Base-by-base conservation (phyloP, 805 yeast genomes). In the Ogataea chonburiensis region DNA sequence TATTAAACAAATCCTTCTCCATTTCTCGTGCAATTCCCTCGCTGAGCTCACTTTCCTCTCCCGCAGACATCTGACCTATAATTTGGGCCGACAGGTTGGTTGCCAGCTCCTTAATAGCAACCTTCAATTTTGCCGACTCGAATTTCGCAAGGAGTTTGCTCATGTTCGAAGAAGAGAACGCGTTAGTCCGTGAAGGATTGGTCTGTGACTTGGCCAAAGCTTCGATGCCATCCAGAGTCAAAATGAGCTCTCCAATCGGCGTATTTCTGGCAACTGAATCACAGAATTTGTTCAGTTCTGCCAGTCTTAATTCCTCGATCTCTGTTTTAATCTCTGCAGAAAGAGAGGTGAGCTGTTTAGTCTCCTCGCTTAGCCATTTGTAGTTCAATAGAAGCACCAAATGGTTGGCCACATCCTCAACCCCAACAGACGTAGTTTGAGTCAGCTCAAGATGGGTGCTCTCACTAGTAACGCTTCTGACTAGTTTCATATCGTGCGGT, bases 231-330 rank as follows among this genome's bases (percentile, higher is more conserved):
- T 70, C 69, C 2, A 87, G 73, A 55, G 85, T 81, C 17, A 75
- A 77, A 11, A 76, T 63, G 32, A 88, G 50, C 50, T 81, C 82
- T 0, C 93, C 91, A 50, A 87, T 68, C 16, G 45, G 77, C 68
- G 29, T 79, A 68, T 37, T 64, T 59, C 26, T 42, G 1, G 78
- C 54, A 11, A 80, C 58, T n/a, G 49, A 50, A n/a, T 54, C 56
- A 9, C 78, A 68, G 55, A 77, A 81, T 1, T 43, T 38, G n/a
- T 49, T 49, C 35, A 64, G 38, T 56, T 73, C 64, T 46, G 60
- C 34, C 50, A 63, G 15, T 30, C 45, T 38, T 44, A 31, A 17
- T 32, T 60, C 59, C 28, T 65, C 60, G 22, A 63, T 63, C 24
- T 53, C 45, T 18, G 48, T 45, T 26, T 45, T 56, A 26, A 47